Evolutionary conservation across 345 rosid genomes (phyloP).

Genomic region (Melaleuca quinquenervia): DNA sequence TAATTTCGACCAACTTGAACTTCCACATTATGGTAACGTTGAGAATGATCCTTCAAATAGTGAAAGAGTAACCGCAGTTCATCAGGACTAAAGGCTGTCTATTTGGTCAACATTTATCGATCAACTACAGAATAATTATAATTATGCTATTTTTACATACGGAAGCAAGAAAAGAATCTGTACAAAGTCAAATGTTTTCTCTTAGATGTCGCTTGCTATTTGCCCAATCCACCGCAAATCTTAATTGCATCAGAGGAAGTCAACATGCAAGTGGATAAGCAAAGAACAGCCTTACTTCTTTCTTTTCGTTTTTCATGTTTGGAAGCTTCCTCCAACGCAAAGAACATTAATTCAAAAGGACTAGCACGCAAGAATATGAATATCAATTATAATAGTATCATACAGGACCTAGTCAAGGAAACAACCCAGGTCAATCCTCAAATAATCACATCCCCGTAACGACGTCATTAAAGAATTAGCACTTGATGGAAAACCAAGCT

Average conservation of each 20-base stretch:
- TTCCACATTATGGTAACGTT: neutral
- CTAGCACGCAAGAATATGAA: neutral
- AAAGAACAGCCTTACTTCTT: neutral
- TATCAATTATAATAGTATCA: neutral
- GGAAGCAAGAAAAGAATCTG: neutral
- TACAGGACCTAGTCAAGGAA: neutral
- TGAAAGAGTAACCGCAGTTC: neutral
- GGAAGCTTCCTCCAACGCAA: neutral
- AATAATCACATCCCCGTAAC: neutral
- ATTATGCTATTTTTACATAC: neutral
- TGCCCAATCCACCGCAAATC: neutral
- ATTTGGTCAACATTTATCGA: neutral
- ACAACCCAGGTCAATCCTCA: neutral
- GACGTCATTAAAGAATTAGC: neutral
- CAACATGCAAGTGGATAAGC: neutral
- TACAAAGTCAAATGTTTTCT: neutral
- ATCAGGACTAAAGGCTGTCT: neutral
- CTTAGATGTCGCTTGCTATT: neutral
- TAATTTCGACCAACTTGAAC: neutral
- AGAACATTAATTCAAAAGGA: neutral
- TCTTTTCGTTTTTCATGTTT: neutral
- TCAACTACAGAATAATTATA: neutral
- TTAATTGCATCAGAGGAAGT: neutral
- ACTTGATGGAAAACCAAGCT: neutral
- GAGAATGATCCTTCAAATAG: neutral